These are phyloP conservation scores for Colletotrichum scovillei DNA, from an alignment of 2,329 filamentous ascomycete species.

Conservation along the genomic window DNA sequence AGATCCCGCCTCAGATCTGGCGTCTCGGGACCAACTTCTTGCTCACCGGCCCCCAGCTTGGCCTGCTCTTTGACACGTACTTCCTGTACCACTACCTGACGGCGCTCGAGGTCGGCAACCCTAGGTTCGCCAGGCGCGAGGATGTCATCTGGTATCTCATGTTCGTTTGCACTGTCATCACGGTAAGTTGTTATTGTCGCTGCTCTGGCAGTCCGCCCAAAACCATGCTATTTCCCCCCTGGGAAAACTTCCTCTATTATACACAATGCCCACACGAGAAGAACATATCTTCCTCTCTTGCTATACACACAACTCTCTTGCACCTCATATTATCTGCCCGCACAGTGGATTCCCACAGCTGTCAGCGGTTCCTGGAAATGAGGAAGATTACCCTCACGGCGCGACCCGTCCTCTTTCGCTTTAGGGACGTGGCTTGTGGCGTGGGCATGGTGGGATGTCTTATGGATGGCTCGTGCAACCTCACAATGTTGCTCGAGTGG, in stretches of 20 bases:
- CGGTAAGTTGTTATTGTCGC: slow-evolving; percentile 72
- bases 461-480: slow-evolving; percentile 75
- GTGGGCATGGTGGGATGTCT: slow-evolving; percentile 81
- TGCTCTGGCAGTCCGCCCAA: slow-evolving; percentile 17
- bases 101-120: slow-evolving; percentile 76
- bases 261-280: slow-evolving; percentile 1
- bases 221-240: background rate
- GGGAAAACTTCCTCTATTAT: slow-evolving; percentile 25
- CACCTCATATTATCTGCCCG: slow-evolving; percentile 80
- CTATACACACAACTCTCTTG: slow-evolving; percentile 16
- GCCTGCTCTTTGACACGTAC: slow-evolving; percentile 79
- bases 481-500: slow-evolving; percentile 68
- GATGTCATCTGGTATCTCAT: slow-evolving; percentile 84
- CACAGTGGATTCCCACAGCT: slow-evolving; percentile 76
- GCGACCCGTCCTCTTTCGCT: slow-evolving; percentile 73
- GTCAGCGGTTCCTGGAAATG: slow-evolving; percentile 85
- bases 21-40: slow-evolving; percentile 55
- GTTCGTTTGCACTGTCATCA: slow-evolving; percentile 77
- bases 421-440: slow-evolving; percentile 70
- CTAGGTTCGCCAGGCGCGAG: slow-evolving; percentile 79
- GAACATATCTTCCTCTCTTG: slow-evolving; percentile 2
- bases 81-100: slow-evolving; percentile 81
- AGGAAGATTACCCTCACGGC: slow-evolving; percentile 83
- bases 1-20: slow-evolving; percentile 57
- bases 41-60: slow-evolving; percentile 50